Evolutionary conservation across 768 basidiomycete species (phyloP).

Genomic region (Leccinum aurantiacum): DNA sequence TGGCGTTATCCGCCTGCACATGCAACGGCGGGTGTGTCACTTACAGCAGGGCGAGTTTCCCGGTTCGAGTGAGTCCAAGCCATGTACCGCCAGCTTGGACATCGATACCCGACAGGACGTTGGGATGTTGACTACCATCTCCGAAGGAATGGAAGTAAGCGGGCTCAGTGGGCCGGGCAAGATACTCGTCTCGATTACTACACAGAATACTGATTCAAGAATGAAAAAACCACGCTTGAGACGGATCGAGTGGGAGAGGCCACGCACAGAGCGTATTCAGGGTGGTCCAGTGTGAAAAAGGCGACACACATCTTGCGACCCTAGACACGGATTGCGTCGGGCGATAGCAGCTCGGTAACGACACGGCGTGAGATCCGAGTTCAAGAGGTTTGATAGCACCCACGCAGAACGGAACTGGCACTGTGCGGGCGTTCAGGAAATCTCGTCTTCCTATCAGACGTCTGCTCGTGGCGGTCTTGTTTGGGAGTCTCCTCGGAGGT

Average conservation of each 20-base stretch:
- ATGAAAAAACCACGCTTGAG: conserved; percentile 1
- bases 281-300: conserved; percentile 74
- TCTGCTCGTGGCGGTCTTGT: conserved; percentile 3
- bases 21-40: conserved; percentile 24
- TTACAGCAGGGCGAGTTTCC: conserved; percentile 72
- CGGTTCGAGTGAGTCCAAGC: conserved; percentile 69
- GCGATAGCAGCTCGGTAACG: background rate
- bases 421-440: background rate
- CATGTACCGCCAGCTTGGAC: conserved; percentile 75
- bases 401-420: conserved; percentile 1
- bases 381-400: background rate
- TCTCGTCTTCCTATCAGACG: conserved; percentile 7
- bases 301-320: conserved; percentile 66
- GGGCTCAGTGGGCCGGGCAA: conserved; percentile 61
- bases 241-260: conserved; percentile 5
- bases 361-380: conserved; percentile 1
- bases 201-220: conserved; percentile 56
- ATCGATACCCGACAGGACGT: conserved; percentile 75
- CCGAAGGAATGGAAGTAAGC: conserved; percentile 72
- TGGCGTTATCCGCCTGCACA: background rate
- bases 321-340: background rate
- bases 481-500: conserved; percentile 13
- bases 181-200: conserved; percentile 75
- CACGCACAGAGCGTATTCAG: conserved; percentile 72
- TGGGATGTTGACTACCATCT: conserved; percentile 24